phyloP scores from a whole-genome alignment of 805 yeast genomes.

The Pichia manshurica region DNA sequence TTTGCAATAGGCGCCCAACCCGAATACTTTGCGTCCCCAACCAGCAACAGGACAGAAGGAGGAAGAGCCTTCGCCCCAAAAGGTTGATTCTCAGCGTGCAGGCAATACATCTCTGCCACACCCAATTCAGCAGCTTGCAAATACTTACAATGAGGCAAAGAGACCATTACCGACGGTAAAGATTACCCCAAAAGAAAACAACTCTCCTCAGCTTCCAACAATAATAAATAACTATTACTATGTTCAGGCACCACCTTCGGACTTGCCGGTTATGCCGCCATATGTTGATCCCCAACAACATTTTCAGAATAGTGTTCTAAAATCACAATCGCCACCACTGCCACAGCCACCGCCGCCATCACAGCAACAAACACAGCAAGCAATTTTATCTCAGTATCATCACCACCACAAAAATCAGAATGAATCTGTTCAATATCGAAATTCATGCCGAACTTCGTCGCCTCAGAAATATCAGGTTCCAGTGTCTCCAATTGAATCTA shows the following conservation, averaged over 20 bases:
- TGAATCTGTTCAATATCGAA: background rate
- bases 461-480: background rate
- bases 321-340: background rate
- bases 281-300: background rate
- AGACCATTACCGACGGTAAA: slow-evolving; percentile 2
- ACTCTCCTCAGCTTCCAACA: slow-evolving; percentile 13
- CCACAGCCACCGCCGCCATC: background rate
- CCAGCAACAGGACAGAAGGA: slow-evolving; percentile 17
- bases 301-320: background rate
- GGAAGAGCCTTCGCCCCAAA: slow-evolving; percentile 5
- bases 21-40: slow-evolving; percentile 20
- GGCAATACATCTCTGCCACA: background rate
- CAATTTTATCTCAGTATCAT: background rate
- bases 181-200: background rate
- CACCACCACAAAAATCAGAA: background rate
- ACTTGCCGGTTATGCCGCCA: background rate
- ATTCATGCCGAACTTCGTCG: background rate
- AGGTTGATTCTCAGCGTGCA: background rate
- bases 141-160: slow-evolving; percentile 2
- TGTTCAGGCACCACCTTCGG: slow-evolving; percentile 13
- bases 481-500: background rate
- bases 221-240: slow-evolving; percentile 20
- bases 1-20: slow-evolving; percentile 17
- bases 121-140: slow-evolving; percentile 10
- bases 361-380: background rate